Evolutionary conservation across 306 rosid genomes (phyloP).

Genomic region (Citrullus mucosospermus): DNA sequence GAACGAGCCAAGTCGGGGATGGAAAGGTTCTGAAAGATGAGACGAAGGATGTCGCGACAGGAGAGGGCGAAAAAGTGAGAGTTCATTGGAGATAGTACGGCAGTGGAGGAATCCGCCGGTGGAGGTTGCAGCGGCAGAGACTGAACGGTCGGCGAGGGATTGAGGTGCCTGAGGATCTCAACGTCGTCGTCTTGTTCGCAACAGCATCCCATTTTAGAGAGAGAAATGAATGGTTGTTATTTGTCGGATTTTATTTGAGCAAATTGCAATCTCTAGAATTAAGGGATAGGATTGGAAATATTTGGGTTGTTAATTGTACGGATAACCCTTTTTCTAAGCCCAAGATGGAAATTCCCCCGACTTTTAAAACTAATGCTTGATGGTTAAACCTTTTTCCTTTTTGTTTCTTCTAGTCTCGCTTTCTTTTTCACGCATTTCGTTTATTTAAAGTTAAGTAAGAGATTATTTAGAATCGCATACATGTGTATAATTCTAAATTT

Average conservation of each 20-base stretch:
- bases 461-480: no score
- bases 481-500: no score
- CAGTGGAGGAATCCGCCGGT: background rate
- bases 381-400: no score
- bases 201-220: constrained; percentile 38
- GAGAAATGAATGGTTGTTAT: background rate
- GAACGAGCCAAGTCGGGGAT: constrained; percentile 64
- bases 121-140: background rate
- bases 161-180: constrained; percentile 26
- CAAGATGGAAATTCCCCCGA: no score
- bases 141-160: constrained; percentile 16
- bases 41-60: constrained; percentile 65
- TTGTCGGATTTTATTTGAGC: background rate
- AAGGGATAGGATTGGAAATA: background rate
- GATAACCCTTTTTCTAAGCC: no score
- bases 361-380: no score
- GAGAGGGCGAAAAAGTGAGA: constrained; percentile 60
- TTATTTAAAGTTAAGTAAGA: no score
- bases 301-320: no score
- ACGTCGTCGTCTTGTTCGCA: constrained; percentile 47
- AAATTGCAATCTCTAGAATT: background rate
- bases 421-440: no score
- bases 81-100: constrained; percentile 48
- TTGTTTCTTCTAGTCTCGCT: no score
- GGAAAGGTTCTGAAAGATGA: constrained; percentile 64